Evolutionary conservation across 371 early-diverging fungal species (phyloP).

Genomic region (Sporodiniella umbellata): DNA sequence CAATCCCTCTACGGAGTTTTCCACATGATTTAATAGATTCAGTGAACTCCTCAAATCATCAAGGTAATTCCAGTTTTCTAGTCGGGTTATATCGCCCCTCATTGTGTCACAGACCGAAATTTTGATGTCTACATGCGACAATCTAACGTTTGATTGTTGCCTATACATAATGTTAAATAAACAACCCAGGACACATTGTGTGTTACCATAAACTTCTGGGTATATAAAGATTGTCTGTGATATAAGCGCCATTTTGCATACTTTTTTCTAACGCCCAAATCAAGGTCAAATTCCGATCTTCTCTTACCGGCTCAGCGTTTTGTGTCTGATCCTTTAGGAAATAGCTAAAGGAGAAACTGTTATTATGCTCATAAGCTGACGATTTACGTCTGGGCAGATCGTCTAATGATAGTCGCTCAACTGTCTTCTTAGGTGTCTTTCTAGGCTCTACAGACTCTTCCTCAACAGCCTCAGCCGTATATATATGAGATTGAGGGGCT

Average conservation of each 20-base stretch:
- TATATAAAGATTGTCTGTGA: conserved; percentile 53
- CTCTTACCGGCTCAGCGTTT: not conserved
- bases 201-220: conserved; percentile 56
- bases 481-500: conserved; percentile 19
- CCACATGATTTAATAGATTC: conserved; percentile 31
- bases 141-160: conserved; percentile 46
- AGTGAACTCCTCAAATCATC: conserved; percentile 34
- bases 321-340: conserved; percentile 16
- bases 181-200: not conserved
- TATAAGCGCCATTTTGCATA: conserved; percentile 49
- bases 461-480: conserved; percentile 9
- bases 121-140: conserved; percentile 54
- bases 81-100: conserved; percentile 25
- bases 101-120: conserved; percentile 48
- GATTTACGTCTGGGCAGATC: conserved; percentile 16
- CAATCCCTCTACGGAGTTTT: conserved; percentile 31
- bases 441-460: not conserved
- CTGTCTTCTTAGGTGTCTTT: conserved; percentile 24
- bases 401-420: conserved; percentile 32
- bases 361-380: not conserved
- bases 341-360: conserved; percentile 3
- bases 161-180: conserved; percentile 4
- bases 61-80: conserved; percentile 35
- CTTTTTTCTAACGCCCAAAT: conserved; percentile 43
- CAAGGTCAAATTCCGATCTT: conserved; percentile 17